phyloP scores from a whole-genome alignment of 1,284 basidiomycete genomes.

The Sporisorium exsertum region DNA sequence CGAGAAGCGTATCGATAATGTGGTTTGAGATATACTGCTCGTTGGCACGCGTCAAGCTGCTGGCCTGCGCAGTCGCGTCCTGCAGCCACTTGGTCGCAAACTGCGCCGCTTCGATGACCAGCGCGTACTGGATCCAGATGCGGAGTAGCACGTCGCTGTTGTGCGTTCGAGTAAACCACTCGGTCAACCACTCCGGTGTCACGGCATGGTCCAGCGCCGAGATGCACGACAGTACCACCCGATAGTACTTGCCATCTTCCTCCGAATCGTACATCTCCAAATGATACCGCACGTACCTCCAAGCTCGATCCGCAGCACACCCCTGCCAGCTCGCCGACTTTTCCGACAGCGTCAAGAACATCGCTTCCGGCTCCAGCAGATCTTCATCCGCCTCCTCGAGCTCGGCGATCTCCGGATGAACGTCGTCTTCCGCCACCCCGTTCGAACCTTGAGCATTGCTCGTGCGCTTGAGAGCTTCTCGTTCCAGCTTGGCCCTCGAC shows the following conservation, averaged over 20 bases:
- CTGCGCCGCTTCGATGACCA: constrained; percentile 34
- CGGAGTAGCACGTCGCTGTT: constrained; percentile 45
- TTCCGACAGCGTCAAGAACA: constrained; percentile 55
- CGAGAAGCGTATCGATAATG: constrained; percentile 36
- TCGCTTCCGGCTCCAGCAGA: constrained; percentile 50
- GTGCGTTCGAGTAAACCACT: constrained; percentile 34
- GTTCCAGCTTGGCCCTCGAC: constrained; percentile 32
- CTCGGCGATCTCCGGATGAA: constrained; percentile 46
- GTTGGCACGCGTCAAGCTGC: constrained; percentile 15
- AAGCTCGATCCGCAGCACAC: constrained; percentile 81
- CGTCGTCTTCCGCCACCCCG: constrained; percentile 24
- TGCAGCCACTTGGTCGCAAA: constrained; percentile 36
- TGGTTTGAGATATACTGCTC: constrained; percentile 36
- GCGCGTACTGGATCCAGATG: constrained; percentile 33
- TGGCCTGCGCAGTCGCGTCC: constrained; percentile 14
- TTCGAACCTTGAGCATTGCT: background rate
- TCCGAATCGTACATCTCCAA: constrained; percentile 81
- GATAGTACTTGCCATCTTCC: constrained; percentile 75
- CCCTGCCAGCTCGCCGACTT: constrained; percentile 80
- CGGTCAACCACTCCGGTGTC: constrained; percentile 33
- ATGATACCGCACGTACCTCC: constrained; percentile 85
- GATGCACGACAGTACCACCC: constrained; percentile 70
- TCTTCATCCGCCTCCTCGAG: constrained; percentile 57
- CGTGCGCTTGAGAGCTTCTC: constrained; percentile 15
- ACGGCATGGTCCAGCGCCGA: constrained; percentile 25